Evolutionary conservation across 2,329 filamentous ascomycete species (phyloP).

Genomic region (Tolypocladium ophioglossoides): DNA sequence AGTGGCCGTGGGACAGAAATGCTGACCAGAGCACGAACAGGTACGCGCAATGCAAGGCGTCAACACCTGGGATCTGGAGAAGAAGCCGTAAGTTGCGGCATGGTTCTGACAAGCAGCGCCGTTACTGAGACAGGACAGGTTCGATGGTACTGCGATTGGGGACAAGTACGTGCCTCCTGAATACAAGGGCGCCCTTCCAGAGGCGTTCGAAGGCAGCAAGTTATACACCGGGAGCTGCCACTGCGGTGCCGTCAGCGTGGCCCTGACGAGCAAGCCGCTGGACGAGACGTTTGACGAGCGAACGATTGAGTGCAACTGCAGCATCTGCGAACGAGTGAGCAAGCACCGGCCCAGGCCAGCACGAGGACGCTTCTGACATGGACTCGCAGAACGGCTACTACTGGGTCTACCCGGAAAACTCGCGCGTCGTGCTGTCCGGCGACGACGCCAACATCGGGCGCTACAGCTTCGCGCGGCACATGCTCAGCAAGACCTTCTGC

Average conservation of each 20-base stretch:
- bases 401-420: constrained; percentile 32
- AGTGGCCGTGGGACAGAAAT: neutral
- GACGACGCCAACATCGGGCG: constrained; percentile 23
- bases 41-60: constrained; percentile 31
- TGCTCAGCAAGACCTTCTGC: constrained; percentile 35
- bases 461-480: constrained; percentile 24
- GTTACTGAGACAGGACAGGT: constrained; percentile 13
- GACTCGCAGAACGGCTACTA: constrained; percentile 25
- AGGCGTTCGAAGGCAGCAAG: constrained; percentile 24
- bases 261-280: constrained; percentile 30
- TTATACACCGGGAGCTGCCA: constrained; percentile 41
- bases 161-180: constrained; percentile 21
- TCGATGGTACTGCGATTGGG: constrained; percentile 24
- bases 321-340: constrained; percentile 32
- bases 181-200: constrained; percentile 31
- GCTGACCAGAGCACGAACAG: constrained; percentile 13
- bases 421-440: constrained; percentile 30
- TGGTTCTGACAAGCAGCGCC: neutral
- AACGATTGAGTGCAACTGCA: constrained; percentile 39
- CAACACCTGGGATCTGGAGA: constrained; percentile 29
- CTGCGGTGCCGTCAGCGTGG: constrained; percentile 37
- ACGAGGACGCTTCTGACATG: neutral
- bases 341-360: neutral
- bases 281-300: constrained; percentile 22
- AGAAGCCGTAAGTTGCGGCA: constrained; percentile 18